These are phyloP conservation scores for Saitozyma sp. DNA, from an alignment of 768 basidiomycete genomes.

Conservation along the genomic window DNA sequence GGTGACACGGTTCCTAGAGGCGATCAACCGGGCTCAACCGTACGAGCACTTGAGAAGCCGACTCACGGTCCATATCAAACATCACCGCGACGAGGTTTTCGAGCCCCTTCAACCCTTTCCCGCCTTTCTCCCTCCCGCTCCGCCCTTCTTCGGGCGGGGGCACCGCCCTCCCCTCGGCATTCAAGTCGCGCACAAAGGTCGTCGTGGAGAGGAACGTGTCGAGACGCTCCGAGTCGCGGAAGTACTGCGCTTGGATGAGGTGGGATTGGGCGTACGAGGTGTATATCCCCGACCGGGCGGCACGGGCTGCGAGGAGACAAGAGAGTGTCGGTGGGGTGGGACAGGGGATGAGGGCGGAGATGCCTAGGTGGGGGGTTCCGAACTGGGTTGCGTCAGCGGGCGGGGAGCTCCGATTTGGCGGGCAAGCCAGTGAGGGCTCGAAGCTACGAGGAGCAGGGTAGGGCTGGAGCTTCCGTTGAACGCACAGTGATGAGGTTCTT, in stretches of 20 bases:
- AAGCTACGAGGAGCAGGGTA: not conserved
- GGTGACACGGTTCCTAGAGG: conserved; percentile 48
- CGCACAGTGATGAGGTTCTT: conserved; percentile 55
- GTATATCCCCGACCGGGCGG: conserved; percentile 50
- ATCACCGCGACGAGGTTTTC: conserved; percentile 43
- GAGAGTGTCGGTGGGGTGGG: conserved; percentile 49
- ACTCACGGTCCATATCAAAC: conserved; percentile 50
- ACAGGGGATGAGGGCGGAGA: conserved; percentile 53
- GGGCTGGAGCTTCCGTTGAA: too few relatives aligned
- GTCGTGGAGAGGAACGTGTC: conserved; percentile 50
- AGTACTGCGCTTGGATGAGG: conserved; percentile 54
- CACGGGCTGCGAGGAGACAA: conserved; percentile 46
- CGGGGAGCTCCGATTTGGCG: not conserved
- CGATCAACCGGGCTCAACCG: too few relatives aligned
- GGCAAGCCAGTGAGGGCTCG: too few relatives aligned
- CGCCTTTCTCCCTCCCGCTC: conserved; percentile 20
- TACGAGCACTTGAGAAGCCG: not conserved
- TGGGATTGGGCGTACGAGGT: conserved; percentile 46
- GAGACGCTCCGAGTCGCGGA: conserved; percentile 51
- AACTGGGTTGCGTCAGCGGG: conserved; percentile 29
- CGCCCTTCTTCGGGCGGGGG: not conserved
- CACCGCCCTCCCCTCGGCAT: conserved; percentile 41
- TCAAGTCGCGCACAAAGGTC: conserved; percentile 50
- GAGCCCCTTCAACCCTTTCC: conserved; percentile 22
- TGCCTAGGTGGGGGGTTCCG: conserved; percentile 52